These are phyloP conservation scores for Dipodascopsis uninucleata DNA, from an alignment of 805 yeast species.

Conservation along the genomic window DNA sequence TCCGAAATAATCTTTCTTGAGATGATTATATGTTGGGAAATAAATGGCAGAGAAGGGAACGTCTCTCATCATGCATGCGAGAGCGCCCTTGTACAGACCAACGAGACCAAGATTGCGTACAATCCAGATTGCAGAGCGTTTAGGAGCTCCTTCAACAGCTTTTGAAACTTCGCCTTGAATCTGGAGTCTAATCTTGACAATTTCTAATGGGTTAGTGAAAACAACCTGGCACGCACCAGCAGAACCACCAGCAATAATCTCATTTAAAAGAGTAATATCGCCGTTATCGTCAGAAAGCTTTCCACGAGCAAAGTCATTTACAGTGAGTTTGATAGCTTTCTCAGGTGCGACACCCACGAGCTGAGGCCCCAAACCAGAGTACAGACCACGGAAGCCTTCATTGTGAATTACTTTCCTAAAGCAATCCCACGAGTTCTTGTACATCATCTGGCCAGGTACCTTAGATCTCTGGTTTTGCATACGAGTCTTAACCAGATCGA, in stretches of 20 bases:
- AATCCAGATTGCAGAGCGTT: slow-evolving; percentile 62
- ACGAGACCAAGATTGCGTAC: slow-evolving; percentile 72
- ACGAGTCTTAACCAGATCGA: slow-evolving; percentile 91
- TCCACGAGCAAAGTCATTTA: slow-evolving; percentile 81
- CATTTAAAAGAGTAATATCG: slow-evolving; percentile 53
- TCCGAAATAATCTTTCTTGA: slow-evolving; percentile 74
- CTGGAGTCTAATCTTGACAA: slow-evolving; percentile 90
- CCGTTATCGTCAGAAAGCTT: slow-evolving; percentile 58
- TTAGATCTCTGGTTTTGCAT: slow-evolving; percentile 90
- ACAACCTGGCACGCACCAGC: slow-evolving; percentile 98
- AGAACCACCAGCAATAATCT: slow-evolving; percentile 80
- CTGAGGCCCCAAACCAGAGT: slow-evolving; percentile 92
- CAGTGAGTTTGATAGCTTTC: slow-evolving; percentile 93
- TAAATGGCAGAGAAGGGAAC: slow-evolving; percentile 96
- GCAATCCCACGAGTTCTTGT: slow-evolving; percentile 82
- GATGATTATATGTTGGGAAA: slow-evolving; percentile 94
- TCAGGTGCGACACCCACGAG: slow-evolving; percentile 97
- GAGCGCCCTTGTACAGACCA: slow-evolving; percentile 88
- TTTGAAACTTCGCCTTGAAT: slow-evolving; percentile 75
- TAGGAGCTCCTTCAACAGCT: slow-evolving; percentile 38
- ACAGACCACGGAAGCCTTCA: slow-evolving; percentile 83
- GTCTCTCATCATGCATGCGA: slow-evolving; percentile 89
- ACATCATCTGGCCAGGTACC: slow-evolving; percentile 45
- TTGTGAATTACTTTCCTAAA: slow-evolving; percentile 66
- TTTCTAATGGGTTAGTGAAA: slow-evolving; percentile 93